Conservation (phyloP, 2,329 filamentous ascomycete species). For the Aspergillus viridinutans region DNA sequence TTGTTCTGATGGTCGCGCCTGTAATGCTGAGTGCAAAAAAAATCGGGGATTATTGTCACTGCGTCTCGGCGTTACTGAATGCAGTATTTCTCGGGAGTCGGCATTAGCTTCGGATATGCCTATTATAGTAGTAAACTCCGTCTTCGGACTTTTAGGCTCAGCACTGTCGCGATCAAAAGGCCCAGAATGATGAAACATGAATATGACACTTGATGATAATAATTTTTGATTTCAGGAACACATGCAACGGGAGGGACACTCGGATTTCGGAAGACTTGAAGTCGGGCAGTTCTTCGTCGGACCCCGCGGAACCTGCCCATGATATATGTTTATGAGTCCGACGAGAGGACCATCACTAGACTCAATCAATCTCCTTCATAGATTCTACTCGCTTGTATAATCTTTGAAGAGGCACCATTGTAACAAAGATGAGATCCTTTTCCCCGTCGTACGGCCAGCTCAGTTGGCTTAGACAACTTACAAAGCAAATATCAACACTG, state of each 20-base stretch:
- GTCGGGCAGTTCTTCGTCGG: too few relatives aligned
- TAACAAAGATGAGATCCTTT: neutral
- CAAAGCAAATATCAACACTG: neutral
- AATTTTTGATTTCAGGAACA: too few relatives aligned
- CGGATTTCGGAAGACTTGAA: too few relatives aligned
- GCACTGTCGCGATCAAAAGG: too few relatives aligned
- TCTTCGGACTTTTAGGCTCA: neutral
- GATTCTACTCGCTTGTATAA: neutral
- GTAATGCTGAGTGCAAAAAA: neutral
- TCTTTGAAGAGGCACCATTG: neutral
- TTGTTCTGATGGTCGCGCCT: neutral
- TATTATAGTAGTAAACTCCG: neutral
- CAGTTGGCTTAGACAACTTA: neutral
- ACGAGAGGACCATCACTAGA: too few relatives aligned
- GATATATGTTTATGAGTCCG: too few relatives aligned
- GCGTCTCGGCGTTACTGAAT: slow-evolving; percentile 2
- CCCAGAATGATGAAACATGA: too few relatives aligned
- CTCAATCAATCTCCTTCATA: too few relatives aligned
- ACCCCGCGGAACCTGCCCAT: too few relatives aligned
- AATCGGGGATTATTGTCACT: neutral
- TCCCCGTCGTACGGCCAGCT: neutral
- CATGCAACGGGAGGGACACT: too few relatives aligned
- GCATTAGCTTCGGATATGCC: slow-evolving; percentile 4
- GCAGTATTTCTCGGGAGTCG: neutral
- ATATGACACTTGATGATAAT: too few relatives aligned